Conservation (phyloP, 805 yeast genomes). For the Saccharomycopsis sp. region DNA sequence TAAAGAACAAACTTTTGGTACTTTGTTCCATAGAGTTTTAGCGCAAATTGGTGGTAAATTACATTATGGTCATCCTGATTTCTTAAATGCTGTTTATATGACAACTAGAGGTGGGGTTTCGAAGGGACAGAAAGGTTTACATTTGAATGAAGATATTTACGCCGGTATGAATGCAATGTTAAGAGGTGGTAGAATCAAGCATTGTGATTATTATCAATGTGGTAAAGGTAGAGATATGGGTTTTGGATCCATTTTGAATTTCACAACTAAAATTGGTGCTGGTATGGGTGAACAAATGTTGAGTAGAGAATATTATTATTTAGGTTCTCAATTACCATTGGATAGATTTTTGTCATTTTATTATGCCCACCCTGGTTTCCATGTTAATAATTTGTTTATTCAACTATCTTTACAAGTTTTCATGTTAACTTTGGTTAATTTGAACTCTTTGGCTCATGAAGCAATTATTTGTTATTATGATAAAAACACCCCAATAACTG, state of each 20-base stretch:
- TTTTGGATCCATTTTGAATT: conserved; percentile 83
- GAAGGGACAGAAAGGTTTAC: conserved; percentile 90
- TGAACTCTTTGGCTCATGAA: conserved; percentile 75
- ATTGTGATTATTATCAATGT: conserved; percentile 92
- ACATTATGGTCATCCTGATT: conserved; percentile 97
- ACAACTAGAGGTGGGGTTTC: conserved; percentile 94
- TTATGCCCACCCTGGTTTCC: conserved; percentile 97
- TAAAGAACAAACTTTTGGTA: conserved; percentile 95
- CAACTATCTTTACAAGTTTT: conserved; percentile 82
- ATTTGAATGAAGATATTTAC: conserved; percentile 88
- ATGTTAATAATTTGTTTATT: conserved; percentile 82
- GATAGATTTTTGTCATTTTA: conserved; percentile 88
- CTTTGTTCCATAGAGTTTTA: conserved; percentile 85
- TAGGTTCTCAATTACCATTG: conserved; percentile 84
- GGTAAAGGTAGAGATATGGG: conserved; percentile 97
- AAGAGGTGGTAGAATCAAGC: conserved; percentile 91
- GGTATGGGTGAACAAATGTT: conserved; percentile 98
- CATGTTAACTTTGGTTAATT: conserved; percentile 68
- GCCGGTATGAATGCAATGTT: conserved; percentile 90
- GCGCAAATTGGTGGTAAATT: conserved; percentile 93
- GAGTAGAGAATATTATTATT: conserved; percentile 83
- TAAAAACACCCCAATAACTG: conserved; percentile 63
- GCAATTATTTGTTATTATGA: conserved; percentile 61
- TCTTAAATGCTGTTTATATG: conserved; percentile 85
- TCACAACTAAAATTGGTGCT: conserved; percentile 93